Base-by-base conservation (phyloP, 2,329 filamentous ascomycete genomes). In the Zymoseptoria ardabiliae region DNA sequence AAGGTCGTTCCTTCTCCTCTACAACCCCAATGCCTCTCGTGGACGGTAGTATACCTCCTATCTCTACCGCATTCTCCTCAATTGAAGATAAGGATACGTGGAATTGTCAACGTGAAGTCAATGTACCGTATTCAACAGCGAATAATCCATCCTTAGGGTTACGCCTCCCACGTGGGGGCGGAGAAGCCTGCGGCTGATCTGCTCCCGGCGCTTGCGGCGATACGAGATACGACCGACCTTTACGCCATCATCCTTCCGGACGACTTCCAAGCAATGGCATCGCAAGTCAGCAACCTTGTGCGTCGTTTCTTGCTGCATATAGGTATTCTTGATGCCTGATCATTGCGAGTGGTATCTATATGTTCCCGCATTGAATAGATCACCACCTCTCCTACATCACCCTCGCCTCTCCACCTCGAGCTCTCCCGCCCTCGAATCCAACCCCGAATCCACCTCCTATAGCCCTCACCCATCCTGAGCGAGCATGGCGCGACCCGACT, bases 401-500 rank as follows among this genome's bases (percentile, higher is more conserved):
- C 25, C 8, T 25, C 30, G 21, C 19, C 23, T 55, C 50, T 25
- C 30, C 20, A n/a, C 49, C 55, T 30, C 25, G 21, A 41, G 20
- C 20, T 30, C 8, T 8, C 7, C 8, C 25, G 25, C 25, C 25
- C 25, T 28, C 25, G 52, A 20, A 50, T 56, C 21, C 23, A 28
- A 41, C 41, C 21, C 9, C 35, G 35, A 41, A 41, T 2, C 2
- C 49, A 50, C 3, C 49, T 11, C 19, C 49, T n/a, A 28, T 50
- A 50, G 49, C 13, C 3, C 9, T 21, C 49, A 9, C 49, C 20
- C 49, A 20, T 50, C 49, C 49, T 50, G 10, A 10, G n/a, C 48
- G 28, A 54, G 53, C 53, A 67, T 65, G 65, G 58, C 61, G 17
- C 59, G 57, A 30, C 59, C 64, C 63, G 79, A 82, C 70, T 82